Percentiles rank a stretch among this genome's conserved stretches.
Evolutionary conservation across 495 filamentous ascomycete species (phyloP).

Genomic region (Stereocaulon alpinum): DNA sequence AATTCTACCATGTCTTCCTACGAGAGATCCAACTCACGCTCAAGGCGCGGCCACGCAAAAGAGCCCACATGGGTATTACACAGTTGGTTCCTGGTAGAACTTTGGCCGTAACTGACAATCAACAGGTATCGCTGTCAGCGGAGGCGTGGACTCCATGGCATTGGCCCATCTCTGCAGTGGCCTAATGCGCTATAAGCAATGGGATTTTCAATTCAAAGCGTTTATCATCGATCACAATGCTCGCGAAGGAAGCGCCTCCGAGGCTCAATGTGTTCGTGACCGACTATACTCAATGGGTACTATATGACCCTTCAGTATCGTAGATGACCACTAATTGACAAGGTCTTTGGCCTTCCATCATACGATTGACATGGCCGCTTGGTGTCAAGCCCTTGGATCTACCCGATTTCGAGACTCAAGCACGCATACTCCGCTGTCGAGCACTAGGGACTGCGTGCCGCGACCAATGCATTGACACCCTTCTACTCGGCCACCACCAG

Average conservation of each 20-base stretch:
- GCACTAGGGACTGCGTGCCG: conserved; percentile 53
- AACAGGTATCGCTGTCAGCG: conserved; percentile 75
- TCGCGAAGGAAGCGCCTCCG: conserved; percentile 53
- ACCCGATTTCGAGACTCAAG: conserved; percentile 65
- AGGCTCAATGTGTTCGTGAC: conserved; percentile 51
- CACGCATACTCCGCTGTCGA: conserved; percentile 64
- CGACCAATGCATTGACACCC: conserved; percentile 33
- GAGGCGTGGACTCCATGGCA: conserved; percentile 94
- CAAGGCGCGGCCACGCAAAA: neutral
- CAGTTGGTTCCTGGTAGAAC: neutral
- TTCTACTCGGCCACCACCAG: conserved; percentile 73
- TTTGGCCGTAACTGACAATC: neutral
- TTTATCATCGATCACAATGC: conserved; percentile 74
- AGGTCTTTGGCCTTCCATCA: conserved; percentile 43
- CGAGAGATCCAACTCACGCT: neutral
- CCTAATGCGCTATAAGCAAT: conserved; percentile 25
- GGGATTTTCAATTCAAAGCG: conserved; percentile 39
- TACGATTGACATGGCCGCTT: conserved; percentile 41
- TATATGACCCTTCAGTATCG: conserved; percentile 14
- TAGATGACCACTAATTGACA: conserved; percentile 15
- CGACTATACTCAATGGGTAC: conserved; percentile 40
- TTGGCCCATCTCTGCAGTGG: conserved; percentile 61
- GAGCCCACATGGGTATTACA: neutral
- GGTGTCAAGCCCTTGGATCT: conserved; percentile 33
- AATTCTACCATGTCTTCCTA: conserved; percentile 1